These are phyloP conservation scores for Dioszegia crocea DNA, from an alignment of 768 basidiomycete species.

Conservation along the genomic window DNA sequence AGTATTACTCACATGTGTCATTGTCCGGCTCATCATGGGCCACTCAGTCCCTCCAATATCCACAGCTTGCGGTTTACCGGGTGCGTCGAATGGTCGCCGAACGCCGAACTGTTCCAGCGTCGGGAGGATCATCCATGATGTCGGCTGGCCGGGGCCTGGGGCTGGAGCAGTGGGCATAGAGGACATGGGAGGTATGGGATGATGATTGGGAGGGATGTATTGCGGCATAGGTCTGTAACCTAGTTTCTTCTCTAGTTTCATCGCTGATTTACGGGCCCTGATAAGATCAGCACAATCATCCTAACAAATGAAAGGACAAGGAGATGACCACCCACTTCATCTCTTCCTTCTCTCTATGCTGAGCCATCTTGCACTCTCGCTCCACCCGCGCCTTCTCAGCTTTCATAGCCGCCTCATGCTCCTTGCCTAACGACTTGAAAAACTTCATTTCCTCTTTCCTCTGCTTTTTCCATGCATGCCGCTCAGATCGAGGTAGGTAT, in stretches of 20 bases:
- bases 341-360: constrained; percentile 16
- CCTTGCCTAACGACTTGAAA: constrained; percentile 1
- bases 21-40: constrained; percentile 47
- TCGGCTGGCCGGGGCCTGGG: not conserved
- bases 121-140: constrained; percentile 26
- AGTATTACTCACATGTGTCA: constrained; percentile 38
- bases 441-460: constrained; percentile 11
- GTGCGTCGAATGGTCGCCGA: constrained; percentile 37
- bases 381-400: constrained; percentile 13
- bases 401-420: constrained; percentile 11
- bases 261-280: constrained; percentile 17
- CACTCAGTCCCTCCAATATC: constrained; percentile 22
- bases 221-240: constrained; percentile 2
- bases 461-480: constrained; percentile 9
- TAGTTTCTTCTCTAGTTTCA: constrained; percentile 17
- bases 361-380: constrained; percentile 12
- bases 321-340: constrained; percentile 23
- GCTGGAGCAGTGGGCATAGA: not conserved
- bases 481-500: not conserved
- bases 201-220: constrained; percentile 3
- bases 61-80: constrained; percentile 10
- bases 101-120: constrained; percentile 39
- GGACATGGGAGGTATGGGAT: not conserved
- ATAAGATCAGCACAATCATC: too few species aligned
- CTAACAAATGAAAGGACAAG: too few species aligned